Percentiles rank a stretch among this genome's conserved stretches.
Conservation (phyloP, 2,329 filamentous ascomycete species). For the Aciculosporium take region DNA sequence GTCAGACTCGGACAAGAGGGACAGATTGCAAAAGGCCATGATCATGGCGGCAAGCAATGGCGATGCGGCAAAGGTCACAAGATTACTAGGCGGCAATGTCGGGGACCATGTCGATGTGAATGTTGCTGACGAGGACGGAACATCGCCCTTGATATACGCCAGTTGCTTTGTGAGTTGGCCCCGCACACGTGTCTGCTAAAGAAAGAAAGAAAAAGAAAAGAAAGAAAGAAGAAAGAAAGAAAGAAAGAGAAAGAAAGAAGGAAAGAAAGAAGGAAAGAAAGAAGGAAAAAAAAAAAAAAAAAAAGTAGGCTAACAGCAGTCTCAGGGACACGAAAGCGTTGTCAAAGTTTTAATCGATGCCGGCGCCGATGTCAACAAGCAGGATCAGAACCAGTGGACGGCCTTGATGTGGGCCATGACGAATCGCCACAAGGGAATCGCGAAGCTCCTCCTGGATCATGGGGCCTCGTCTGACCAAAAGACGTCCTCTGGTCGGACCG, state of each 20-base stretch:
- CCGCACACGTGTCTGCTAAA: neutral
- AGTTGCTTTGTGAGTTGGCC: constrained; percentile 73
- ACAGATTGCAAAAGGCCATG: constrained; percentile 71
- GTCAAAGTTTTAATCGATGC: constrained; percentile 73
- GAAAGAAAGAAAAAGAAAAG: neutral
- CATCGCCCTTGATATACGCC: constrained; percentile 90
- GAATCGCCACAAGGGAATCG: constrained; percentile 90
- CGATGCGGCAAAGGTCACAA: constrained; percentile 66
- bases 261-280: neutral
- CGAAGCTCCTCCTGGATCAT: constrained; percentile 81
- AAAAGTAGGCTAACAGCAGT: neutral
- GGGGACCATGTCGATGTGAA: constrained; percentile 72
- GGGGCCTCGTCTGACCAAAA: constrained; percentile 93
- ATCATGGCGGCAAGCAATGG: constrained; percentile 96
- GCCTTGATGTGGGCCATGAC: constrained; percentile 99
- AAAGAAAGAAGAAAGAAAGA: neutral
- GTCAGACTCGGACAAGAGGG: constrained; percentile 60
- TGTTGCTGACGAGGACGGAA: constrained; percentile 82
- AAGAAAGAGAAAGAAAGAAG: neutral
- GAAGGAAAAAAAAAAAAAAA: neutral
- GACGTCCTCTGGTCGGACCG: constrained; percentile 83
- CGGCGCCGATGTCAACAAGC: constrained; percentile 77
- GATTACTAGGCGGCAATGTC: constrained; percentile 60
- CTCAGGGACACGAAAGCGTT: constrained; percentile 72
- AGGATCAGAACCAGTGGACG: constrained; percentile 95